Evolutionary conservation across 2,329 filamentous ascomycete species (phyloP).

Genomic region (Fusarium abutilonis): DNA sequence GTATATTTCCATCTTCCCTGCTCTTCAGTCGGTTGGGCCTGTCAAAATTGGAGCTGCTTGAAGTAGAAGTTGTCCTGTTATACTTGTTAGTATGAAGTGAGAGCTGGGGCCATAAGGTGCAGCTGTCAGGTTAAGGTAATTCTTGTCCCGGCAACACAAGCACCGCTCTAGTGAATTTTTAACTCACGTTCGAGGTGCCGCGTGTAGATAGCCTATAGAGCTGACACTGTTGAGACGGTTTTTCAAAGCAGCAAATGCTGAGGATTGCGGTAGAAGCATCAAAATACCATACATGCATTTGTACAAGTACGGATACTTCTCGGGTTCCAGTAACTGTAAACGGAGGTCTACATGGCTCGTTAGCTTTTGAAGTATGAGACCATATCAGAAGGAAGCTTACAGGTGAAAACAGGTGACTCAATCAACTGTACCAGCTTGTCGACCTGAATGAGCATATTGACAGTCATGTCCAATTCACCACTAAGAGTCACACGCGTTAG

Average conservation of each 20-base stretch:
- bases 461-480: conserved; percentile 97
- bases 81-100: conserved; percentile 14
- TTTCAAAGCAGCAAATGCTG: conserved; percentile 94
- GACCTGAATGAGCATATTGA: conserved; percentile 98
- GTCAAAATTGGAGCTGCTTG: conserved; percentile 69
- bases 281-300: conserved; percentile 97
- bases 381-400: conserved; percentile 61
- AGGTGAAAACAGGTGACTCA: conserved; percentile 97
- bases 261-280: conserved; percentile 98
- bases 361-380: neutral
- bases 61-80: conserved; percentile 57
- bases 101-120: neutral
- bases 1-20: conserved; percentile 84
- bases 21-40: conserved; percentile 81
- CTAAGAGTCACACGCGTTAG: conserved; percentile 56
- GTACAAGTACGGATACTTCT: conserved; percentile 93
- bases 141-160: neutral
- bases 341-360: conserved; percentile 74
- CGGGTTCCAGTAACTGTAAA: conserved; percentile 92
- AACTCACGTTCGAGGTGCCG: conserved; percentile 76
- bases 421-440: conserved; percentile 97
- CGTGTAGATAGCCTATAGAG: conserved; percentile 94
- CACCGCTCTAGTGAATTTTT: neutral
- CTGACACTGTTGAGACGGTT: conserved; percentile 97
- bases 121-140: neutral